These are phyloP conservation scores for Allium fistulosum DNA, from an alignment of 106 monocot species.

Conservation along the genomic window DNA sequence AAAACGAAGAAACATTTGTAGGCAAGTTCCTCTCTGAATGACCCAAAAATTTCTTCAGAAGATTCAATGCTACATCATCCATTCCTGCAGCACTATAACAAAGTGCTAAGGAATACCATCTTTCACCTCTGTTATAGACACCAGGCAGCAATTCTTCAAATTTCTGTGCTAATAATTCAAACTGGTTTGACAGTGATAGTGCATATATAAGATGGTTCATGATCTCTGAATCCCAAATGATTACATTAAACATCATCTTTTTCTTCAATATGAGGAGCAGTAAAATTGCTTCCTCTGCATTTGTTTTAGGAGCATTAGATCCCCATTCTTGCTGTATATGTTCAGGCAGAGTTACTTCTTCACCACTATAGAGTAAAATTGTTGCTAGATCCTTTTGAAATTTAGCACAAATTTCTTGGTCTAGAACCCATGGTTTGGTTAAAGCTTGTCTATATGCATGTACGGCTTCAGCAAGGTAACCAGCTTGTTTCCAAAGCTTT, in stretches of 20 bases:
- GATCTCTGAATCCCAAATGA: constrained; percentile 70
- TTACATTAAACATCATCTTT: constrained; percentile 45
- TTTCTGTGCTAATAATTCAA: constrained; percentile 44
- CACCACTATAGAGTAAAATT: constrained; percentile 61
- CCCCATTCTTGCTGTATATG: constrained; percentile 28
- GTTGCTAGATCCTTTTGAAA: constrained; percentile 72
- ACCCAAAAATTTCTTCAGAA: constrained; percentile 43
- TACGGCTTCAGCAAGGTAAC: constrained; percentile 59
- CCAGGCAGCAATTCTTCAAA: constrained; percentile 66
- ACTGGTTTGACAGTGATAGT: constrained; percentile 48
- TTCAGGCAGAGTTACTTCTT: constrained; percentile 26
- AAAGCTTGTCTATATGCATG: constrained; percentile 59
- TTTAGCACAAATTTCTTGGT: constrained; percentile 28
- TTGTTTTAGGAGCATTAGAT: constrained; percentile 17
- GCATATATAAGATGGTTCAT: constrained; percentile 76
- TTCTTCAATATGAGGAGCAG: constrained; percentile 50
- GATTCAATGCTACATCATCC: constrained; percentile 51
- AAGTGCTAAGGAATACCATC: constrained; percentile 86
- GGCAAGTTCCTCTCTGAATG: constrained; percentile 33
- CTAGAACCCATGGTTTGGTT: constrained; percentile 68
- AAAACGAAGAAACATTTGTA: constrained; percentile 38
- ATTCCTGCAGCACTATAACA: constrained; percentile 64
- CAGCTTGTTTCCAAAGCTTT: constrained; percentile 59
- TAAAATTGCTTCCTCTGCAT: constrained; percentile 76
- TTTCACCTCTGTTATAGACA: constrained; percentile 45